Percentiles rank a stretch among this genome's conserved stretches.
phyloP scores from a whole-genome alignment of 257 asterid genomes.

The Solanum chilense region DNA sequence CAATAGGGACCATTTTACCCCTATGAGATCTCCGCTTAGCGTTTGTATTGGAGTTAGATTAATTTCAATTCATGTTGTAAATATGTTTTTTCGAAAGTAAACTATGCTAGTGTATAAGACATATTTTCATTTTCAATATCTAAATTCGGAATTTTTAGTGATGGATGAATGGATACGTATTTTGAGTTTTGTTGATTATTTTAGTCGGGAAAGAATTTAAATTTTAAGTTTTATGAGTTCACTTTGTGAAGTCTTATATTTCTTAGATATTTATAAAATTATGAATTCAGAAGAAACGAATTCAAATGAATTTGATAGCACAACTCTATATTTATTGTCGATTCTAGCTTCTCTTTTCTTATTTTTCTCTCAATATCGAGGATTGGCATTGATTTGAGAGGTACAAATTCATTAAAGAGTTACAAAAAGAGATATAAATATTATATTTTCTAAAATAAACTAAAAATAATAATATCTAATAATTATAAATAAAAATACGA shows the following conservation, averaged over 20 bases:
- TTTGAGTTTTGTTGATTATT: not conserved
- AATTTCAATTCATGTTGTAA: not conserved
- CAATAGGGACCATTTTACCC: not conserved
- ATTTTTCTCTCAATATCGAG: not conserved
- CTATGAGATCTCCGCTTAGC: not conserved
- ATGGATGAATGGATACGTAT: not conserved
- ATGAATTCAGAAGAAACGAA: too few species aligned
- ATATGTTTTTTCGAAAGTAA: not conserved
- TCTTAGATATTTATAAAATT: too few species aligned
- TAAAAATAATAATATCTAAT: not conserved
- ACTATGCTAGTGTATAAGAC: not conserved
- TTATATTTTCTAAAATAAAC: too few species aligned
- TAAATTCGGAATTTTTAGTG: not conserved
- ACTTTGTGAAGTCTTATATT: not conserved
- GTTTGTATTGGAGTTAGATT: not conserved
- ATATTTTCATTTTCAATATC: not conserved
- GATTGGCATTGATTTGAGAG: not conserved
- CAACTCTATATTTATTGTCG: not conserved
- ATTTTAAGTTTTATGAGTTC: not conserved
- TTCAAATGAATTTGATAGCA: not conserved
- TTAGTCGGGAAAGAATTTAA: fast-evolving
- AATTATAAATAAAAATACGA: not conserved
- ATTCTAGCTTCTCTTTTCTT: not conserved
- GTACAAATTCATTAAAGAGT: not conserved
- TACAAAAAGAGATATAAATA: not conserved